Percentiles rank a stretch among this genome's conserved stretches.
Evolutionary conservation across 2,329 filamentous ascomycete genomes (phyloP).

Genomic region (Stachybotrys echinatus): DNA sequence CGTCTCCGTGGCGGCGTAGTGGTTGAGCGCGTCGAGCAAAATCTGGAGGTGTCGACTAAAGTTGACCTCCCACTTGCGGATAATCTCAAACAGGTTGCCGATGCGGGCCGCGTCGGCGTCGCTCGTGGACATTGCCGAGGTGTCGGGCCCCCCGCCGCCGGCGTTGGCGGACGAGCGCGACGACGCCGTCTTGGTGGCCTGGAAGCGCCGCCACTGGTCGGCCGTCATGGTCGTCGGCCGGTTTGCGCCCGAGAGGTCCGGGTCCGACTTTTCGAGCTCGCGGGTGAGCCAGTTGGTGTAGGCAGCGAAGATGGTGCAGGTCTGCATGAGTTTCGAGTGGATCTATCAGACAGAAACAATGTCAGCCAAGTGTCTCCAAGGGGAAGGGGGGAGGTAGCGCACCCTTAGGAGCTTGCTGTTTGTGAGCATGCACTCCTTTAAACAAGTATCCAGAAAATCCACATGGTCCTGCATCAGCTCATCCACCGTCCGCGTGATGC

Average conservation of each 20-base stretch:
- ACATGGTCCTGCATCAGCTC: constrained; percentile 99
- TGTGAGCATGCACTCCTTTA: constrained; percentile 98
- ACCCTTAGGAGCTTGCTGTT: constrained; percentile 92
- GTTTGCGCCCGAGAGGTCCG: constrained; percentile 61
- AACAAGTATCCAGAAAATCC: constrained; percentile 92
- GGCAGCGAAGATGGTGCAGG: constrained; percentile 87
- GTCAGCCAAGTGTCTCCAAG: constrained; percentile 8
- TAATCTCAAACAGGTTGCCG: constrained; percentile 76
- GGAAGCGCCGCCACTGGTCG: constrained; percentile 56
- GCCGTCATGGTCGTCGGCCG: constrained; percentile 55
- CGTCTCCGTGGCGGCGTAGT: constrained; percentile 95
- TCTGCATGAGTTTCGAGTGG: constrained; percentile 94
- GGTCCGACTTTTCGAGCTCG: constrained; percentile 78
- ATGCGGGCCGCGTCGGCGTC: constrained; percentile 47
- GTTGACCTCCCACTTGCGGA: constrained; percentile 88
- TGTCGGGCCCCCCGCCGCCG: constrained; percentile 19
- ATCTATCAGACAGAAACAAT: constrained; percentile 54
- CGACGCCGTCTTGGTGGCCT: constrained; percentile 39
- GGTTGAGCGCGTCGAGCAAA: constrained; percentile 88
- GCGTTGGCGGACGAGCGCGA: constrained; percentile 20
- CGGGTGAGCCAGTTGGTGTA: constrained; percentile 84
- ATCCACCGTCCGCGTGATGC: constrained; percentile 70
- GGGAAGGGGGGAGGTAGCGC: constrained; percentile 21
- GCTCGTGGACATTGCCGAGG: constrained; percentile 28
- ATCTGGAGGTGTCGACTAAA: constrained; percentile 92